phyloP scores from a whole-genome alignment of 148 eudicot genomes.

The Spergularia bocconei region DNA sequence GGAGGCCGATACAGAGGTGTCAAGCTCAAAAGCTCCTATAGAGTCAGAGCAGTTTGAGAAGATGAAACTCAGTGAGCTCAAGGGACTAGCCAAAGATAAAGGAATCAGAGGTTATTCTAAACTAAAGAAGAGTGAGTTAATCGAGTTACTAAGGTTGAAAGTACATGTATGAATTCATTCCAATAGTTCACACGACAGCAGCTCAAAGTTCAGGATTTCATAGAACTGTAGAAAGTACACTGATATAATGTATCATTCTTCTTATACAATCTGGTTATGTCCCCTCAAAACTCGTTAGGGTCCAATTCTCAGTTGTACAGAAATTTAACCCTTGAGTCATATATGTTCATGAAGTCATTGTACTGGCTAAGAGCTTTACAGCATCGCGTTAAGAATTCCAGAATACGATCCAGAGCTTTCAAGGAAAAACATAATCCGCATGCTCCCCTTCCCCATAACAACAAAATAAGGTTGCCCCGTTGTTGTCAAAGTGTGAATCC shows the following conservation, averaged over 20 bases:
- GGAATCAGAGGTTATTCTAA: constrained; percentile 66
- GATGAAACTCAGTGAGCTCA: constrained; percentile 59
- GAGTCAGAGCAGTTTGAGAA: constrained; percentile 23
- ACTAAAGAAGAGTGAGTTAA: constrained; percentile 55
- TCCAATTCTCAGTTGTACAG: no score
- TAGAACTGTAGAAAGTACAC: no score
- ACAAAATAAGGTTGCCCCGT: no score
- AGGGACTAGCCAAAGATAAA: constrained; percentile 53
- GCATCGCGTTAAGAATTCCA: background rate
- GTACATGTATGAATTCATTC: background rate
- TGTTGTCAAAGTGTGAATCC: no score
- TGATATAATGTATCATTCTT: no score
- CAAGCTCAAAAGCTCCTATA: constrained; percentile 10
- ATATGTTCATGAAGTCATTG: background rate
- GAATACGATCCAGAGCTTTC: background rate
- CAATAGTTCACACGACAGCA: background rate
- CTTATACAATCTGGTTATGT: no score
- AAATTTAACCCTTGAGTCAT: no score
- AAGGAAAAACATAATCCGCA: background rate
- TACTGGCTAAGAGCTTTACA: background rate
- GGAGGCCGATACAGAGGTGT: constrained; percentile 5
- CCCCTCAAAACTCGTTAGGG: no score
- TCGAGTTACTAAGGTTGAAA: constrained; percentile 37
- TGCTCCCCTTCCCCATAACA: no score
- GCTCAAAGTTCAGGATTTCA: no score